Base-by-base conservation (phyloP, 116 monocot species). In the Cymodocea nodosa region DNA sequence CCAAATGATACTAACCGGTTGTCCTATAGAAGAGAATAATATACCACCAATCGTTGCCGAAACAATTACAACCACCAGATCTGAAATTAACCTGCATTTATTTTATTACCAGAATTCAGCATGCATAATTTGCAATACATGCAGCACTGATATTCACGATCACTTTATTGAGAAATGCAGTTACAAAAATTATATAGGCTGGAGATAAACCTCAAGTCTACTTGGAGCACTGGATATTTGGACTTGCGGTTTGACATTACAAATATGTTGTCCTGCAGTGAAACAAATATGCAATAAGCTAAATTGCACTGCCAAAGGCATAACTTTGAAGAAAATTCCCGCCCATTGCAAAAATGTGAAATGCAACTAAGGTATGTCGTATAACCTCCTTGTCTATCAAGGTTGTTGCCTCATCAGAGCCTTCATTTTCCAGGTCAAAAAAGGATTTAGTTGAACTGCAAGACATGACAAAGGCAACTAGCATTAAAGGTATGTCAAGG, bases 221-320 rank as follows among this genome's bases (percentile, higher is more conserved):
- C 83, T 83, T 90, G 95, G 64, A 95, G 95, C 49, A 90, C 78
- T 52, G 95, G 95, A 80, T 81, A 95, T 70, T 95, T 95, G 8
- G 90, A 81, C 80, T 95, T 95, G 40, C 80, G 95, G 70, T 95
- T 90, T 44, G 95, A 90, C 85, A 95, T 95, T 51, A 95, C 90
- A 78, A 87, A 95, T 36, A 87, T 83, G 71, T 95, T 95, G 61
- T 95, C 87, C 95, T 95, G 78, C 5, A 44, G 54, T 22, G 49
- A 60, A 73, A 39, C 17, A 53, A 75, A 40, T 50, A 60, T 35
- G 0, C 23, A 18, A 64, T 64, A 23, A 61, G 18, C 23, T 22
- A 24, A 13, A 22, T 11, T 44, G 5, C 44, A 44, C 44, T 4
- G 23, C 24, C 57, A 57, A 24, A 57, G 24, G 57, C 23, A 23